These are phyloP conservation scores for Osmanthus fragrans DNA, from an alignment of 257 asterid species.

Conservation along the genomic window DNA sequence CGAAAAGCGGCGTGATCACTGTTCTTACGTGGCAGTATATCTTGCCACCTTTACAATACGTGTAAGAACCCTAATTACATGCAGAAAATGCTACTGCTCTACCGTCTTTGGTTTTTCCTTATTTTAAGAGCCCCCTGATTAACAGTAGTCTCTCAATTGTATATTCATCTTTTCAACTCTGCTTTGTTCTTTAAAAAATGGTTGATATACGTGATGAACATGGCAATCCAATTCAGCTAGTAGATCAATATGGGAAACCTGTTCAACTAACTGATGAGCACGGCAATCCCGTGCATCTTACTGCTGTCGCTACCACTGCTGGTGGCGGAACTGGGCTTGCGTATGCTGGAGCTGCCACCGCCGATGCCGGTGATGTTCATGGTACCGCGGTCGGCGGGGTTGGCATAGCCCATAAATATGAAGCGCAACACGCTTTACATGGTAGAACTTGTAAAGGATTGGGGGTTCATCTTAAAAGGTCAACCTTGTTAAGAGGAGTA, in stretches of 20 bases:
- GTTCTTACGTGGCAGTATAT: constrained; percentile 32
- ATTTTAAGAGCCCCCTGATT: constrained; percentile 8
- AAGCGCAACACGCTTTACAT: neutral
- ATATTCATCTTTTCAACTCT: neutral
- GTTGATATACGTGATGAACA: constrained; percentile 80
- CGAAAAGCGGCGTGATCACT: neutral
- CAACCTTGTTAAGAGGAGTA: too few species aligned
- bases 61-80: constrained; percentile 41
- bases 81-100: constrained; percentile 41
- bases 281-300: constrained; percentile 78
- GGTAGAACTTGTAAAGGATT: too few species aligned
- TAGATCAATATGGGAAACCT: constrained; percentile 64
- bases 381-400: neutral
- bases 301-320: constrained; percentile 58
- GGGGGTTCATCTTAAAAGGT: too few species aligned
- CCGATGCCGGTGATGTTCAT: neutral
- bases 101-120: constrained; percentile 20
- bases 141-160: neutral
- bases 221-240: constrained; percentile 79
- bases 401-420: neutral
- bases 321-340: neutral
- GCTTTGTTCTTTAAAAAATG: constrained; percentile 24
- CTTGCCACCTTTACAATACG: constrained; percentile 26
- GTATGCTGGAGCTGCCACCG: constrained; percentile 1
- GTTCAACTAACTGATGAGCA: constrained; percentile 64